Conservation (phyloP, 352 stramenopile genomes). For the Pythium scleroteichum region DNA sequence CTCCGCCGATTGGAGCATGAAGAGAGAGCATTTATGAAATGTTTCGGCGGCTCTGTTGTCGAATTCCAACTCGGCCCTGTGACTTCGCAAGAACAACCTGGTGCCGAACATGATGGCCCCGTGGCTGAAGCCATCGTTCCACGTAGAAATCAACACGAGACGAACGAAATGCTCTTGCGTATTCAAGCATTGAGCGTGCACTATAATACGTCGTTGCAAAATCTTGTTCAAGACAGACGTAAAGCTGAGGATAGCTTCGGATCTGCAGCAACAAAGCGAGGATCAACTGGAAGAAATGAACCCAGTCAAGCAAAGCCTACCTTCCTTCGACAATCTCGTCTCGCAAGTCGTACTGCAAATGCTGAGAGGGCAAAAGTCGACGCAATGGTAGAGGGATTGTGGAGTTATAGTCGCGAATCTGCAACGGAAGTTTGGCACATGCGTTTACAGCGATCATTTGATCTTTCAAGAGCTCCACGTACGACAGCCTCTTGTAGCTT, state of each 20-base stretch:
- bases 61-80: constrained; percentile 12
- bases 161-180: constrained; percentile 8
- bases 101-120: no score
- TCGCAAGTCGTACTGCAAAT: background rate
- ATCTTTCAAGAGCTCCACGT: background rate
- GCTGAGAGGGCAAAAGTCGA: background rate
- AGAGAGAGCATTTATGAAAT: constrained; percentile 71
- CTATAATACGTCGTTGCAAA: constrained; percentile 14
- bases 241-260: background rate
- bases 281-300: background rate
- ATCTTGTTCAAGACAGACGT: background rate
- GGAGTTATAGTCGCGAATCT: constrained; percentile 1
- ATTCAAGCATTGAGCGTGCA: constrained; percentile 18
- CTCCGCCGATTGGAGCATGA: constrained; percentile 42
- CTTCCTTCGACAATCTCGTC: constrained; percentile 12
- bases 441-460: constrained; percentile 5
- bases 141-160: background rate
- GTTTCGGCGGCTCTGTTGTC: constrained; percentile 42
- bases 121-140: background rate
- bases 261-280: background rate
- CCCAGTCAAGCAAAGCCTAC: constrained; percentile 3
- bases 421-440: background rate
- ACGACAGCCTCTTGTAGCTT: no score
- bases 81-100: background rate
- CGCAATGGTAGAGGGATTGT: constrained; percentile 1